Percentiles rank a stretch among this genome's conserved stretches.
Evolutionary conservation across 192 early-diverging fungal genomes (phyloP).

Genomic region (Gryganskiella cystojenkinii): DNA sequence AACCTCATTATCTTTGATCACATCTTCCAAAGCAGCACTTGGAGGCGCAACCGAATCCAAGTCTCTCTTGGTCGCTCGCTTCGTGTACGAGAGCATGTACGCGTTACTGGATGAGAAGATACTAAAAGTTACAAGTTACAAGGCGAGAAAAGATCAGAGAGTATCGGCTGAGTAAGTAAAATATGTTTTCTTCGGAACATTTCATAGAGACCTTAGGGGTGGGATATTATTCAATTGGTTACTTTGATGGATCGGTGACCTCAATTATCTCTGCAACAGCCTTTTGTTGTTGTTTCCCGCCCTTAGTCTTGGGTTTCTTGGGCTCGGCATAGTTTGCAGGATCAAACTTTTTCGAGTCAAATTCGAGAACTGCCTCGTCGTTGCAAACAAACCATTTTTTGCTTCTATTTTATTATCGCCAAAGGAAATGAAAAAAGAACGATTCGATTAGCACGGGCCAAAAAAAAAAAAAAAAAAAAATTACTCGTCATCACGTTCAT

Average conservation of each 20-base stretch:
- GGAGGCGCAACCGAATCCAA: conserved; percentile 4
- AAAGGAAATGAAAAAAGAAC: too few relatives aligned
- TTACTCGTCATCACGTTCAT: too few relatives aligned
- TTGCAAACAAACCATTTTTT: conserved; percentile 53
- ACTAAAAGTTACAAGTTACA: conserved; percentile 18
- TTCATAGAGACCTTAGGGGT: too few relatives aligned
- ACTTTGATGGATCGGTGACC: too few relatives aligned
- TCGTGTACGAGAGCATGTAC: conserved; percentile 53
- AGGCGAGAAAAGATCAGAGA: not conserved
- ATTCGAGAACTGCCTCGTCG: conserved; percentile 52
- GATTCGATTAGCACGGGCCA: too few relatives aligned
- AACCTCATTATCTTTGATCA: conserved; percentile 6
- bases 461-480: too few relatives aligned
- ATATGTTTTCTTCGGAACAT: too few relatives aligned
- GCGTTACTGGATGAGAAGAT: conserved; percentile 54
- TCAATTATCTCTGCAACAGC: not conserved
- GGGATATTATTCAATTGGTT: too few relatives aligned
- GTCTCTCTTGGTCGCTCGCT: not conserved
- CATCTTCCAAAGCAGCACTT: conserved; percentile 3
- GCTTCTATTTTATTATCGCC: conserved; percentile 23
- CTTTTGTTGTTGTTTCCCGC: not conserved
- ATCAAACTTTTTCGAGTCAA: conserved; percentile 38
- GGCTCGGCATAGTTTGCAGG: conserved; percentile 17
- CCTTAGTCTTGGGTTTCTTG: conserved; percentile 15
- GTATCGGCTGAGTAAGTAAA: too few relatives aligned